Conservation (phyloP, 2,329 filamentous ascomycete species). For the Colletotrichum eremochloae region DNA sequence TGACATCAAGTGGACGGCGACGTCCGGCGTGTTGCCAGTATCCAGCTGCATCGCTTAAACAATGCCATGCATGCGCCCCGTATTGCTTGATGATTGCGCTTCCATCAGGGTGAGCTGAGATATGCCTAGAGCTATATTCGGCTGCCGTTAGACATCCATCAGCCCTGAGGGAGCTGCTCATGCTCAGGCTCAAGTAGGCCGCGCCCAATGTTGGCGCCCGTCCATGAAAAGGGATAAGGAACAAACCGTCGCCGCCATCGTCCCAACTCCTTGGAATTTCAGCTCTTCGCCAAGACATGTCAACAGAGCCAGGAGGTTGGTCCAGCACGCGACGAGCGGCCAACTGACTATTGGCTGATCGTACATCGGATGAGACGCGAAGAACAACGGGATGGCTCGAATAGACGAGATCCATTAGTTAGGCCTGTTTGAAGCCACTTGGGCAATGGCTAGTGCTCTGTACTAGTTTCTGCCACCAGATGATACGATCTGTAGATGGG, state of each 20-base stretch:
- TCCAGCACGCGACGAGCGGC: background rate
- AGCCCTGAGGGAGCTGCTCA: too few species aligned
- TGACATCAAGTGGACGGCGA: background rate
- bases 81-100: background rate
- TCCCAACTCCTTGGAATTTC: constrained; percentile 10
- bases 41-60: background rate
- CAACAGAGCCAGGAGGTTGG: background rate
- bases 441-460: constrained; percentile 7
- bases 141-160: background rate
- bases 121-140: background rate
- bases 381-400: background rate
- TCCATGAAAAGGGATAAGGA: constrained; percentile 7
- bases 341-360: background rate
- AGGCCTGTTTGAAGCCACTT: background rate
- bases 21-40: background rate
- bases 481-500: constrained; percentile 28
- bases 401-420: constrained; percentile 9
- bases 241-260: background rate
- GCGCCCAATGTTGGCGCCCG: background rate
- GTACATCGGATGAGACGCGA: background rate
- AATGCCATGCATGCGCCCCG: background rate
- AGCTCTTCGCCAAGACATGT: constrained; percentile 18
- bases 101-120: background rate
- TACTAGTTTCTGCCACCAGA: constrained; percentile 18
- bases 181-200: background rate